These are phyloP conservation scores for Umbelopsis ramanniana DNA, from an alignment of 192 early-diverging fungal genomes.

Conservation along the genomic window DNA sequence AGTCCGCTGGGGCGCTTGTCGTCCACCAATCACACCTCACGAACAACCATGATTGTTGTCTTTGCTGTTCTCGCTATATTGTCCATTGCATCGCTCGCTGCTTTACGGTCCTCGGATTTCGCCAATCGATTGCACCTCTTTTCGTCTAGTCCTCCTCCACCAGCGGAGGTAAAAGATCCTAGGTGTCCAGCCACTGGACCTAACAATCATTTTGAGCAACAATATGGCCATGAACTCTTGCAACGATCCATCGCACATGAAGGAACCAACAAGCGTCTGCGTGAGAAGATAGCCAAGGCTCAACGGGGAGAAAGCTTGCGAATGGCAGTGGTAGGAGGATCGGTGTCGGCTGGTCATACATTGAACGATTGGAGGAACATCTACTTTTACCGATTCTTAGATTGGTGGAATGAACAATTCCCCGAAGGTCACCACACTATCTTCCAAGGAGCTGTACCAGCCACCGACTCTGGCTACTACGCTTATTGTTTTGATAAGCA, in stretches of 20 bases:
- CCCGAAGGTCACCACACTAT: constrained; percentile 11
- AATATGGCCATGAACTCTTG: constrained; percentile 24
- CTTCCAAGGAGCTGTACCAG: constrained; percentile 25
- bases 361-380: constrained; percentile 18
- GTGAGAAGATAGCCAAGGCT: constrained; percentile 16
- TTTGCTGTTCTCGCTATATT: not conserved
- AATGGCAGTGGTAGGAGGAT: constrained; percentile 25
- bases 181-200: constrained; percentile 10
- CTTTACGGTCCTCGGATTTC: not conserved
- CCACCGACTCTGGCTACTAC: constrained; percentile 26
- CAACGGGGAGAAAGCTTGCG: constrained; percentile 15
- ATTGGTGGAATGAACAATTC: constrained; percentile 26
- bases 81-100: not conserved
- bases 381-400: constrained; percentile 22
- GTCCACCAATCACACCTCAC: not conserved
- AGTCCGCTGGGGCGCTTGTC: constrained; percentile 9
- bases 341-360: constrained; percentile 24
- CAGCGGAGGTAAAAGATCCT: not conserved
- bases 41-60: not conserved
- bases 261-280: constrained; percentile 6
- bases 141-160: not conserved
- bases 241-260: constrained; percentile 20
- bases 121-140: constrained; percentile 1
- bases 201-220: constrained; percentile 15
- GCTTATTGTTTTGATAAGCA: constrained; percentile 26